phyloP scores from a whole-genome alignment of 164 flowering plant species.

The grape (Vitis vinifera) region DNA sequence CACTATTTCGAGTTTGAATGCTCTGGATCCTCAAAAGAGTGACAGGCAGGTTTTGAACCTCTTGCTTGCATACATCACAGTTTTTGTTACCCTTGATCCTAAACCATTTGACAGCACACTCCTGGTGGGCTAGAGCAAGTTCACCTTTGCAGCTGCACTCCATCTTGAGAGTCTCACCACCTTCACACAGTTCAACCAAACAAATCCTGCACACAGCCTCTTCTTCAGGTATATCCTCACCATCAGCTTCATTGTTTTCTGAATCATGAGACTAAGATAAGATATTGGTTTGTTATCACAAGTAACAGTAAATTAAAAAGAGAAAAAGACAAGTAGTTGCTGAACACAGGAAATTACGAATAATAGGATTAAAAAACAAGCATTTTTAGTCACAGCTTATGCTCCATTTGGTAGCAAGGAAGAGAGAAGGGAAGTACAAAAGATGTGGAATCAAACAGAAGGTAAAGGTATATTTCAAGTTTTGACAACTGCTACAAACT shows the following conservation, averaged over 20 bases:
- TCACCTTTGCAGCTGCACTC: slow-evolving; percentile 99
- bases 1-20: slow-evolving; percentile 23
- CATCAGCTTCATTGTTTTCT: slow-evolving; percentile 55
- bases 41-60: slow-evolving; percentile 83
- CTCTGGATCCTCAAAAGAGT: slow-evolving; percentile 79
- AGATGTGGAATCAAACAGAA: no score
- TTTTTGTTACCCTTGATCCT: slow-evolving; percentile 90
- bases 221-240: slow-evolving; percentile 94
- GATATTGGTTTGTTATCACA: slow-evolving; percentile 3
- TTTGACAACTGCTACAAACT: no score
- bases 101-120: slow-evolving; percentile 98
- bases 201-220: slow-evolving; percentile 98
- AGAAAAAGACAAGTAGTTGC: no score
- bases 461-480: no score
- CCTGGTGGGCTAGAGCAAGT: slow-evolving; percentile 93
- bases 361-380: no score
- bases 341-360: no score
- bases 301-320: not conserved
- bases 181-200: slow-evolving; percentile 81
- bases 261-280: slow-evolving; percentile 31
- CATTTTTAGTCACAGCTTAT: no score
- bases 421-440: no score
- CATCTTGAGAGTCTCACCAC: slow-evolving; percentile 86
- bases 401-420: no score
- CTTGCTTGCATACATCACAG: slow-evolving; percentile 92